These are phyloP conservation scores for Entelexis paramagnoliae DNA, from an alignment of 1,139 yeast genomes.

Conservation along the genomic window DNA sequence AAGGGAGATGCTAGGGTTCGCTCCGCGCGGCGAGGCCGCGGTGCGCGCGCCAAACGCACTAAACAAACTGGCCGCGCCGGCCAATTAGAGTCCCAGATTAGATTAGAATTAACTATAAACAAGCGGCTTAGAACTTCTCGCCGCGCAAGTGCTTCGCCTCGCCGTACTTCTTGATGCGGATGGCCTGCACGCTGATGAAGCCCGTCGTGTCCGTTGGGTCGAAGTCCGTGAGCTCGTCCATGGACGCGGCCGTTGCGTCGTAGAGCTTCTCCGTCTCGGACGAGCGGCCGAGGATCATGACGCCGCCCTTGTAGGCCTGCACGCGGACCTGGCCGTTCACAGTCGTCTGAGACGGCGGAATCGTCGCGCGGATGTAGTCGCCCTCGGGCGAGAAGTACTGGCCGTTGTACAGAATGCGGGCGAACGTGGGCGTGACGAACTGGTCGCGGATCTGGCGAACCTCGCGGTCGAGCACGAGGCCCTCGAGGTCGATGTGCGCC, in stretches of 20 bases:
- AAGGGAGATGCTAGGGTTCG: not conserved
- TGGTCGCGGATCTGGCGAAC: constrained; percentile 94
- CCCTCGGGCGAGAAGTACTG: constrained; percentile 97
- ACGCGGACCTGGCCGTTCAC: constrained; percentile 96
- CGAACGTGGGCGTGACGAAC: constrained; percentile 86
- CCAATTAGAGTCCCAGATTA: not conserved
- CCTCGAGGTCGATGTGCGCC: constrained; percentile 93
- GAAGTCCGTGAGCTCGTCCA: constrained; percentile 98
- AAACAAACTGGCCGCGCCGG: too few relatives aligned
- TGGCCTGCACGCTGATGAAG: constrained; percentile 94
- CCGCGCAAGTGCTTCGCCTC: constrained; percentile 82
- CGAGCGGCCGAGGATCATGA: constrained; percentile 81
- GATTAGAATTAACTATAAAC: not conserved
- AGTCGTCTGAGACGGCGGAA: constrained; percentile 83
- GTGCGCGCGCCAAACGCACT: too few relatives aligned
- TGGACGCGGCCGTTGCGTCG: constrained; percentile 95
- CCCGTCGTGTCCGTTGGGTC: constrained; percentile 96
- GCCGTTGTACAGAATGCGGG: constrained; percentile 89
- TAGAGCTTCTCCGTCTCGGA: constrained; percentile 91
- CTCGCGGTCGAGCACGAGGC: constrained; percentile 92
- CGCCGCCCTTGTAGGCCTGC: constrained; percentile 82
- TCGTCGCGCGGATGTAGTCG: constrained; percentile 88
- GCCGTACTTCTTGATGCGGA: constrained; percentile 96
- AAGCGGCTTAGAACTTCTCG: constrained; percentile 24
- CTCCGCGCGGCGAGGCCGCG: too few relatives aligned